Base-by-base conservation (phyloP, 345 rosid species). In the Rhizophora mangle region DNA sequence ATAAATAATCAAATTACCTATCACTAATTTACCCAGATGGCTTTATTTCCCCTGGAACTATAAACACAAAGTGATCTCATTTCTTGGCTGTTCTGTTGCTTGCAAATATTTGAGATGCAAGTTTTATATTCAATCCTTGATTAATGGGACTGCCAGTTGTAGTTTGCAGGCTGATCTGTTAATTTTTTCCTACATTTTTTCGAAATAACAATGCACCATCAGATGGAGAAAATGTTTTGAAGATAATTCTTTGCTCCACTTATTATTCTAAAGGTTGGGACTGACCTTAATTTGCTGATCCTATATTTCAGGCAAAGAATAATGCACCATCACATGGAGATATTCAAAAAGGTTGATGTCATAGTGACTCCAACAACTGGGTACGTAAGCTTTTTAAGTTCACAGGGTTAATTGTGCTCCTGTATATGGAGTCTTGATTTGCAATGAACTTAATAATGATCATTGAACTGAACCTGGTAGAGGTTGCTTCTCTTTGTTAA, bases 301-400 rank as follows among this genome's bases (percentile, higher is more conserved):
- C 71, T 2, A 46, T 77, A 65, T 72, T 76, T 67, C 89, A 92
- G 97, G 85, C 76, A 88, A 82, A 85, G 97, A 82, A 24, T 84
- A 63, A 92, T 89, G 97, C 64, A 84, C 77, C 74, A 84, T 80
- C 90, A 78, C 80, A 75, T 89, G 94, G 89, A 89, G 80, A 89
- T 92, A 68, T 92, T 92, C 86, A 85, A 84, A 79, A 85, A 83
- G 73, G 96, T 74, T 68, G 94, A 92, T 79, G 84, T 89, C 80
- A 88, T 89, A 62, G 94, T 92, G 57, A 92, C 96, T 43, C 97
- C 97, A 65, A 88, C 96, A 55, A 81, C 94, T 19, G 97, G 89
- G 88, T 92, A 82, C 8, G 89, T 64, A 43, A 47, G 47, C 18
- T 56, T 57, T 57, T 8, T 43, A 2, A 63, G 58, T 39, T 67